Percentiles rank a stretch among this genome's conserved stretches.
Evolutionary conservation across 1,284 basidiomycete species (phyloP).

Genomic region (Ustilago vetiveriae): DNA sequence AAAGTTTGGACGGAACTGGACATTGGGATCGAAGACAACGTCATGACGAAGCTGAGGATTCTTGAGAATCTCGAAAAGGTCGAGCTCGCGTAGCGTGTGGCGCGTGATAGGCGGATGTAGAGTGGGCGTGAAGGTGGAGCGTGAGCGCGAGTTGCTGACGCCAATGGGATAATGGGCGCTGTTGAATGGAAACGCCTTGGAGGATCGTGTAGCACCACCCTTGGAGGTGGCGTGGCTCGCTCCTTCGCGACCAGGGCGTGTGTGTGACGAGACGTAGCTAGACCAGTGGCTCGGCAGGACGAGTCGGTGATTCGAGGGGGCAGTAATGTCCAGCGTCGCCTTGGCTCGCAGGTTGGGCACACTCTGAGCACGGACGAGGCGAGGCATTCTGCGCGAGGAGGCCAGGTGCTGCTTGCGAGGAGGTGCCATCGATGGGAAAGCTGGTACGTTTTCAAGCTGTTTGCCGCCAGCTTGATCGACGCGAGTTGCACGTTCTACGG

Average conservation of each 20-base stretch:
- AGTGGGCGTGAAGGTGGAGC: constrained; percentile 70
- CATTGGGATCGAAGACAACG: constrained; percentile 76
- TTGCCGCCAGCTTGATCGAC: neutral
- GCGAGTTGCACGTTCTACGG: neutral
- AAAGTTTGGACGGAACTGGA: constrained; percentile 68
- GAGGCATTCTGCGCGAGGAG: constrained; percentile 19
- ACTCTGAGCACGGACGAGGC: constrained; percentile 42
- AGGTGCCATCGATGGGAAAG: constrained; percentile 11
- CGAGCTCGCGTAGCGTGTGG: constrained; percentile 82
- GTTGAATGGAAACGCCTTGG: constrained; percentile 20
- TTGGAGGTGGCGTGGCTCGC: neutral
- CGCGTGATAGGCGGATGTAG: constrained; percentile 82
- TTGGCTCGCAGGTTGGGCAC: constrained; percentile 49
- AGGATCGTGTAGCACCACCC: constrained; percentile 2
- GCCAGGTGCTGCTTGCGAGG: constrained; percentile 16
- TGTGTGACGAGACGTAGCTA: constrained; percentile 20
- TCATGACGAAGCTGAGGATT: constrained; percentile 92
- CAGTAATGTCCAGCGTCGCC: constrained; percentile 34
- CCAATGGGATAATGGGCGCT: constrained; percentile 14
- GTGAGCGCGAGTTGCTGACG: constrained; percentile 23
- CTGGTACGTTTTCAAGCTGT: constrained; percentile 1
- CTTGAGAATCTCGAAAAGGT: constrained; percentile 83
- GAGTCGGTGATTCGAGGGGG: constrained; percentile 39
- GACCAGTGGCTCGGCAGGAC: constrained; percentile 39
- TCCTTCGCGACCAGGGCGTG: constrained; percentile 22